phyloP scores from a whole-genome alignment of 306 rosid species.

The Sophora flavescens region DNA sequence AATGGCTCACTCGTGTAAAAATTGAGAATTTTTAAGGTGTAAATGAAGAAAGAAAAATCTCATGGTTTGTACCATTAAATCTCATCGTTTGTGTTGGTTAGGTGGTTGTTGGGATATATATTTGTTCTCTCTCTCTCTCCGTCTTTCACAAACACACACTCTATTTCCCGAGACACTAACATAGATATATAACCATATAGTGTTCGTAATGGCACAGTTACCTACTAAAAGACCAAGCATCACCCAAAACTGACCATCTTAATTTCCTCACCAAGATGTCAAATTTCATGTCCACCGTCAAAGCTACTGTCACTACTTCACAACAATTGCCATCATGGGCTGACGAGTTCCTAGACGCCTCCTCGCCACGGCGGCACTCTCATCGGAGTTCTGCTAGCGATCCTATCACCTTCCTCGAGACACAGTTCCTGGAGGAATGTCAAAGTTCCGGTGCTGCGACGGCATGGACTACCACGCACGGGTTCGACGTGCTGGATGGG shows the following conservation, averaged over 20 bases:
- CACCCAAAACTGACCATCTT: constrained; percentile 76
- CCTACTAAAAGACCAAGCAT: constrained; percentile 88
- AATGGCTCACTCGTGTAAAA: constrained; percentile 9
- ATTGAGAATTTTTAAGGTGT: no score
- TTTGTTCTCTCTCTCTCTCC: constrained; percentile 16
- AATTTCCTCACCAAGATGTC: constrained; percentile 57
- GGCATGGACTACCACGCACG: neutral
- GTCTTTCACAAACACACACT: neutral
- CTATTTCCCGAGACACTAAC: constrained; percentile 24
- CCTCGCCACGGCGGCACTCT: constrained; percentile 68
- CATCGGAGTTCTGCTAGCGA: constrained; percentile 86
- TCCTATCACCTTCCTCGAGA: constrained; percentile 81
- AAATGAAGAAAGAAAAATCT: no score
- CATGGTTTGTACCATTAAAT: no score
- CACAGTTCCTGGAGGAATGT: constrained; percentile 74
- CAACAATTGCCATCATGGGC: constrained; percentile 59
- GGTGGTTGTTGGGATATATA: constrained; percentile 47
- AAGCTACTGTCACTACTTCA: neutral
- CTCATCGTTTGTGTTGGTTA: constrained; percentile 51
- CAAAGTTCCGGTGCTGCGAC: neutral
- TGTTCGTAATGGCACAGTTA: constrained; percentile 76
- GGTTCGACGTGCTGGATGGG: constrained; percentile 79
- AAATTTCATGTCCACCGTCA: constrained; percentile 41
- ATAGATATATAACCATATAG: neutral
- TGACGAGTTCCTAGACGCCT: constrained; percentile 87